Evolutionary conservation across 306 rosid genomes (phyloP), one percentile per base, ranked within the genome.

Genomic region (Boehmeria nivea): DNA sequence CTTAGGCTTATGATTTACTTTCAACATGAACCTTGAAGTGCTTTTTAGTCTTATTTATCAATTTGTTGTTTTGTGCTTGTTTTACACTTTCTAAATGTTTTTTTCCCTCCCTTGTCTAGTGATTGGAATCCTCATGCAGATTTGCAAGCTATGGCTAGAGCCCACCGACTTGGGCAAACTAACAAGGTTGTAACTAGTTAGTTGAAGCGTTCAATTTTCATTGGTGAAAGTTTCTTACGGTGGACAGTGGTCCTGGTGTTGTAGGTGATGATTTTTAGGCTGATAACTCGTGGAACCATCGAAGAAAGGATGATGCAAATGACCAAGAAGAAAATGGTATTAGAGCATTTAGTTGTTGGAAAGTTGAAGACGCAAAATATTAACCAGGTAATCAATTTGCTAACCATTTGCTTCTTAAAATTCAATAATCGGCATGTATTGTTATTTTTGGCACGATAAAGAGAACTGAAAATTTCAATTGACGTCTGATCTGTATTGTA

Each of bases 61-160:
- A 16, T 43, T 20, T 28, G 22, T 43, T 14, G 12, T 54, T 34
- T 54, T 26, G 6, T 3, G 24, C 3, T n/a, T n/a, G n/a, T 37
- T 19, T 39, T 38, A 4, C 3, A 12, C 25, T 53, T 57, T 55
- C 63, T 55, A 59, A 57, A 62, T 47, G 8, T 47, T 23, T 24
- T 65, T 25, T 71, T 25, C 11, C 27, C 26, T 31, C n/a, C 26
- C 54, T 67, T 73, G n/a, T 71, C 51, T 62, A 91, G 99, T 81
- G 99, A 91, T 68, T 91, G 99, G 99, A 91, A 91, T 79, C 99
- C 99, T 72, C 99, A 91, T 79, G 99, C 99, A 49, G 99, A 91
- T 79, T 78, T 91, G 70, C 99, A 91, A 73, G 99, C 99, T 77
- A 91, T 91, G 99, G 99, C 99, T 77, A 83, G 99, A 77, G 99